Evolutionary conservation across 1,139 yeast genomes (phyloP).

Genomic region (Taiozyma onychis): DNA sequence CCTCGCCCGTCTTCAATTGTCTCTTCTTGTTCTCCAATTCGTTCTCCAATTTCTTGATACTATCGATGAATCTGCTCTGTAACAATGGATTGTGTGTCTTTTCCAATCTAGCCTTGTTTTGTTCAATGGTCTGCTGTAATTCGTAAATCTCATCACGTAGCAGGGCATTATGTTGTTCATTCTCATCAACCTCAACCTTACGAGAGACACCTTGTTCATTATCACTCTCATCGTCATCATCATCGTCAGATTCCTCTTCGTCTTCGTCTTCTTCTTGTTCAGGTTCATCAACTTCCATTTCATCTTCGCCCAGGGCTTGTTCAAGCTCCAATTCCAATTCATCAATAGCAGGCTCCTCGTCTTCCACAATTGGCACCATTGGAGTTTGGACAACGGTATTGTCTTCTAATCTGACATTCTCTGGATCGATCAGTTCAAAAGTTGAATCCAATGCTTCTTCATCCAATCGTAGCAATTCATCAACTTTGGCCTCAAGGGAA

Average conservation of each 20-base stretch:
- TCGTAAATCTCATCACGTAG: conserved; percentile 83
- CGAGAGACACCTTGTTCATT: conserved; percentile 30
- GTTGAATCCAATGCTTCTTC: conserved; percentile 79
- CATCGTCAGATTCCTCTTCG: conserved; percentile 50
- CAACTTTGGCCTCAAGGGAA: conserved; percentile 73
- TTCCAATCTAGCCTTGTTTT: conserved; percentile 67
- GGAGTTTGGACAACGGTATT: neutral
- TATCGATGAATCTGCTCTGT: conserved; percentile 81
- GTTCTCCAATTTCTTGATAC: conserved; percentile 69
- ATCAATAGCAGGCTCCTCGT: conserved; percentile 20
- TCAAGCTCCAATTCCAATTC: conserved; percentile 35
- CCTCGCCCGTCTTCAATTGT: conserved; percentile 47
- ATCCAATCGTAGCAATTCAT: conserved; percentile 69
- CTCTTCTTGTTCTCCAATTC: conserved; percentile 80
- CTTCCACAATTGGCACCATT: neutral
- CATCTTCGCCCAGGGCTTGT: conserved; percentile 33
- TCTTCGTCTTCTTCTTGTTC: conserved; percentile 42
- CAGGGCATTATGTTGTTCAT: conserved; percentile 65
- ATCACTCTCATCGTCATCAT: conserved; percentile 44
- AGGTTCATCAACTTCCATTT: conserved; percentile 35
- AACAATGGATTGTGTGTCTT: conserved; percentile 84
- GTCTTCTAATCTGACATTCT: conserved; percentile 2
- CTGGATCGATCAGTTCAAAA: conserved; percentile 64
- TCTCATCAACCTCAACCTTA: conserved; percentile 30
- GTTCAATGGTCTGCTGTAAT: conserved; percentile 70